A percentile compares a stretch with the other conserved stretches of the same genome.
Evolutionary conservation across 2,329 filamentous ascomycete genomes (phyloP).

Genomic region (Paecilomyces formosus): DNA sequence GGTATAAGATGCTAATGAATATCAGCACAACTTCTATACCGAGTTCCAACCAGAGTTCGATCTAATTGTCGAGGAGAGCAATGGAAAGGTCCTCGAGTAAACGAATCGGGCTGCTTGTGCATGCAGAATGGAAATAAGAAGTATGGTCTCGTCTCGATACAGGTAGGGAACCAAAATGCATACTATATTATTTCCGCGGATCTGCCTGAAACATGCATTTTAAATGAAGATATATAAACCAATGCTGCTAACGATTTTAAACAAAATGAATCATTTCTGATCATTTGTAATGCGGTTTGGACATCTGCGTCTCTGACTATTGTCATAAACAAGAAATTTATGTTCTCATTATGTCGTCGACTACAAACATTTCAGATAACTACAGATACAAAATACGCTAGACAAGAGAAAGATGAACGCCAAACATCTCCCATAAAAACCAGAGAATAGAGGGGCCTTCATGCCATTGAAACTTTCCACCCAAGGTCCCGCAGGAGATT

Average conservation of each 20-base stretch:
- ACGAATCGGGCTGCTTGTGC: background rate
- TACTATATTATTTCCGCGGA: too few relatives aligned
- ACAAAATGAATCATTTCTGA: too few relatives aligned
- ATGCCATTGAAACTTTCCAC: constrained; percentile 8
- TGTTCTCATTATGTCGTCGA: background rate
- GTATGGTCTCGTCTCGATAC: too few relatives aligned
- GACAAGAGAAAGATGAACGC: background rate
- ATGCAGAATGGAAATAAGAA: too few relatives aligned
- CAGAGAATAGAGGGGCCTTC: background rate
- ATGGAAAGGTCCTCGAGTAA: constrained; percentile 22
- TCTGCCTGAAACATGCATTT: too few relatives aligned
- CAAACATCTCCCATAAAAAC: background rate
- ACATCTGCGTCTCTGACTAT: background rate
- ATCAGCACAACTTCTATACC: constrained; percentile 31
- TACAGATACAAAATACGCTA: background rate
- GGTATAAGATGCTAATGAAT: constrained; percentile 4
- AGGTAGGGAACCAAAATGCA: too few relatives aligned
- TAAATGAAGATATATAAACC: too few relatives aligned
- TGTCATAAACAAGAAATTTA: background rate
- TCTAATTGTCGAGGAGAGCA: constrained; percentile 29
- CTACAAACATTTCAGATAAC: background rate
- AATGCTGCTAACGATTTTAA: too few relatives aligned
- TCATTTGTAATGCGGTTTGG: too few relatives aligned
- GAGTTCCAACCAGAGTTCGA: constrained; percentile 34
- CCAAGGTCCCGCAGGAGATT: constrained; percentile 3